A percentile compares a stretch with the other conserved stretches of the same genome.
Evolutionary conservation across 2,329 filamentous ascomycete species (phyloP).

Genomic region (Scytalidium sp.): DNA sequence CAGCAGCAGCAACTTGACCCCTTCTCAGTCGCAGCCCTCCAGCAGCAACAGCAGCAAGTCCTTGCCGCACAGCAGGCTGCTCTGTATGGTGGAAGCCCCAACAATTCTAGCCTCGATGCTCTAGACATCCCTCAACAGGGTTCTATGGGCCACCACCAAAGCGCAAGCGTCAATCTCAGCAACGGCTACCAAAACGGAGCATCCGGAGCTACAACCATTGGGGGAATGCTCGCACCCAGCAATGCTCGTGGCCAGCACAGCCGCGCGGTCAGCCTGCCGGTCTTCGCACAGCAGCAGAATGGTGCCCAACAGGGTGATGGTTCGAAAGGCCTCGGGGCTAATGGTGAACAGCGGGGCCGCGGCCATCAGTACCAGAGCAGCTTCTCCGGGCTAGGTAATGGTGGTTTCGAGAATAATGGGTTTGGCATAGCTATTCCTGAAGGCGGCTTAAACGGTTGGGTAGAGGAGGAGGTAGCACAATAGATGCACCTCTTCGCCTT

Average conservation of each 20-base stretch:
- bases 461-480: conserved; percentile 48
- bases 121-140: conserved; percentile 61
- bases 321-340: conserved; percentile 30
- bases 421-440: conserved; percentile 63
- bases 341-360: conserved; percentile 44
- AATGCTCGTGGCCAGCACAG: conserved; percentile 56
- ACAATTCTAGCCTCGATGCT: conserved; percentile 53
- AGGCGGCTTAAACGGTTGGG: conserved; percentile 61
- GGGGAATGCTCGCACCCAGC: conserved; percentile 72
- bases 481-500: conserved; percentile 6
- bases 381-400: conserved; percentile 35
- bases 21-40: conserved; percentile 35
- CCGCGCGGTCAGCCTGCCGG: conserved; percentile 82
- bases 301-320: conserved; percentile 49
- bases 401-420: conserved; percentile 30
- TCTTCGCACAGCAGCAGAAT: conserved; percentile 61
- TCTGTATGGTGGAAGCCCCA: conserved; percentile 71
- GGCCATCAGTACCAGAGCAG: conserved; percentile 66
- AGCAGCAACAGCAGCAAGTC: conserved; percentile 67
- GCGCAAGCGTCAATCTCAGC: conserved; percentile 59
- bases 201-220: conserved; percentile 66
- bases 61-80: conserved; percentile 75
- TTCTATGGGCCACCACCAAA: conserved; percentile 61
- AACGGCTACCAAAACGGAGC: conserved; percentile 51
- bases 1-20: conserved; percentile 47